These are phyloP conservation scores for Kwoniella bestiolae DNA, from an alignment of 768 basidiomycete genomes.

Conservation along the genomic window DNA sequence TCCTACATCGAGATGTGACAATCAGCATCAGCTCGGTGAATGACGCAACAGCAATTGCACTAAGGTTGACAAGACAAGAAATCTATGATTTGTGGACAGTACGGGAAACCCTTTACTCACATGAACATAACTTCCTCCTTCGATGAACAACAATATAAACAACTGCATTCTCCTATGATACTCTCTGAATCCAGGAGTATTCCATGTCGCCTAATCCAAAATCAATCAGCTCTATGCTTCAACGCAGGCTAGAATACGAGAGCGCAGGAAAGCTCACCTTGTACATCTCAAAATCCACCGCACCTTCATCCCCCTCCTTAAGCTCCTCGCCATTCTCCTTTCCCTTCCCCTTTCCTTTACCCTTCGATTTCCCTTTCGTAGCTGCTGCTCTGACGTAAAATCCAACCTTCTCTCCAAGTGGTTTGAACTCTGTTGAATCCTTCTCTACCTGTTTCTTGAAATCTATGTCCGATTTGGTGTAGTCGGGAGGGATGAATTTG, in stretches of 20 bases:
- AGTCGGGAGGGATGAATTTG: slow-evolving; percentile 77
- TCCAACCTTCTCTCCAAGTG: slow-evolving; percentile 73
- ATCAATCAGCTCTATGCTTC: no score
- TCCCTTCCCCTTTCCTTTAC: slow-evolving; percentile 65
- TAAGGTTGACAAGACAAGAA: background rate
- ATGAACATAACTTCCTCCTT: slow-evolving; percentile 90
- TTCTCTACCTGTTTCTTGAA: slow-evolving; percentile 74
- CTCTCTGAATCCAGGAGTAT: slow-evolving; percentile 84
- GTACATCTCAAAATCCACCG: slow-evolving; percentile 83
- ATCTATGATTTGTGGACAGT: background rate
- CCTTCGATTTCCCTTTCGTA: slow-evolving; percentile 59
- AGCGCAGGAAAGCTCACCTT: slow-evolving; percentile 65
- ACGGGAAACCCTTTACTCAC: slow-evolving; percentile 43
- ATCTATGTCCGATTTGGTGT: slow-evolving; percentile 67
- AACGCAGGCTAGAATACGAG: no score
- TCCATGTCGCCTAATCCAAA: slow-evolving; percentile 71
- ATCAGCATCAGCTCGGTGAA: background rate
- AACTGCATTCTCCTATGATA: slow-evolving; percentile 91
- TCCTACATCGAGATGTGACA: slow-evolving; percentile 59
- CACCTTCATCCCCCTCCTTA: slow-evolving; percentile 65
- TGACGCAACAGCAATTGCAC: no score
- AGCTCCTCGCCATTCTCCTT: slow-evolving; percentile 36
- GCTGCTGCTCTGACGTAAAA: slow-evolving; percentile 68
- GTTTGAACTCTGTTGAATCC: slow-evolving; percentile 78
- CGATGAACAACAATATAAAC: slow-evolving; percentile 92